Evolutionary conservation across 371 early-diverging fungal species (phyloP), one percentile per base, ranked within the genome.

Genomic region (Apophysomyces elegans): DNA sequence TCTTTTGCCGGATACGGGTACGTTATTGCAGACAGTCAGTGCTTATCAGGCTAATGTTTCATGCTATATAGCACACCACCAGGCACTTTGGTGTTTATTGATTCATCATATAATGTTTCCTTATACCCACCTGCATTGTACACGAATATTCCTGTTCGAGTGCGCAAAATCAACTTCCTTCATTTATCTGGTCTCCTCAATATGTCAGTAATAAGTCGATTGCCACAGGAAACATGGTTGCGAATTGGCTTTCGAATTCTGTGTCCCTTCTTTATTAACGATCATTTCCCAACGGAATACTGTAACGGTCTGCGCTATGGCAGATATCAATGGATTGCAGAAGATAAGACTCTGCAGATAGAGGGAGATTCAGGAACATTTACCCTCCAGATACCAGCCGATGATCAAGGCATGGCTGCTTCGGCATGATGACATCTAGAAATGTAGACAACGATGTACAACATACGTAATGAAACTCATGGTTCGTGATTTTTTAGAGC

Each of bases 261-360:
- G 2, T 67, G 81, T 12, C 86, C 86, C 0, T 86, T 84, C 65
- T 84, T 86, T 61, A 47, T 86, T 59, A 84, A 84, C 37, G 86
- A 86, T 58, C 86, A 86, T 66, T 86, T 86, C 45, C 81, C 84
- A 0, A 73, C 79, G 13, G 84, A 83, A 37, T 86, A 86, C 59
- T 77, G 80, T 63, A 78, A 75, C 54, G 76, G 79, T 2, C 50
- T 86, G 1, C 70, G 79, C 0, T 72, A 71, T 21, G 83, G 80
- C 21, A 71, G 69, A 56, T 72, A 81, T 18, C 70, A 77, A 39
- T 70, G 78, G 76, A 68, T 83, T 12, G 46, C 13, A 13, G 13
- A 13, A n/a, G 5, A 7, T 7, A 16, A 18, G 16, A 18, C 6
- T 0, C 46, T 14, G n/a, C 16, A n/a, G 46, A 45, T n/a, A 45